Evolutionary conservation across 2,329 filamentous ascomycete genomes (phyloP).

Genomic region (Magnaporthiopsis incrustans): DNA sequence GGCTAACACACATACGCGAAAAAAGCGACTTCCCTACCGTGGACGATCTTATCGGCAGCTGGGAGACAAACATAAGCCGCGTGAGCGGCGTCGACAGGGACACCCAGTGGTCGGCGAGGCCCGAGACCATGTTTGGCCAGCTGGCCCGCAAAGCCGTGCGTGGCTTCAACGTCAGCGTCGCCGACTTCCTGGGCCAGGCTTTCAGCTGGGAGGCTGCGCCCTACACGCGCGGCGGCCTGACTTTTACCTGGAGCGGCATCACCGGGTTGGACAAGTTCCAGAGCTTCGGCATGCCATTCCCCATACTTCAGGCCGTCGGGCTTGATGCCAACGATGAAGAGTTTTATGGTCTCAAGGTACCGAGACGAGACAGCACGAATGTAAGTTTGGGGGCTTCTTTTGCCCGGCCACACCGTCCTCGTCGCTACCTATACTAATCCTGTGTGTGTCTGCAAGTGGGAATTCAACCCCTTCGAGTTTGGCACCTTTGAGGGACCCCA

Average conservation of each 20-base stretch:
- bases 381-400: neutral
- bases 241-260: neutral
- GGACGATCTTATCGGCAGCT: neutral
- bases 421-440: neutral
- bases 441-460: neutral
- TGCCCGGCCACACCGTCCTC: too few species aligned
- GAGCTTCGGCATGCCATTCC: neutral
- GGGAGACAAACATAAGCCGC: neutral
- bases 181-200: neutral
- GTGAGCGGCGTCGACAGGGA: neutral
- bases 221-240: neutral
- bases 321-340: neutral
- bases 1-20: too few species aligned
- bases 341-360: neutral
- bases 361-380: neutral
- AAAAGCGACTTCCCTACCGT: neutral
- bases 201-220: conserved; percentile 1
- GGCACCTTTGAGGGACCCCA: neutral
- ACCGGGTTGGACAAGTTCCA: neutral
- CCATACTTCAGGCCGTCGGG: neutral
- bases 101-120: neutral
- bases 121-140: neutral
- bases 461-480: neutral
- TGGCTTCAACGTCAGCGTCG: neutral
- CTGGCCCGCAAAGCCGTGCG: neutral